A percentile compares a stretch with the other conserved stretches of the same genome.
These are phyloP conservation scores for Suaeda aralocaspica DNA, from an alignment of 148 eudicot species.

Conservation along the genomic window DNA sequence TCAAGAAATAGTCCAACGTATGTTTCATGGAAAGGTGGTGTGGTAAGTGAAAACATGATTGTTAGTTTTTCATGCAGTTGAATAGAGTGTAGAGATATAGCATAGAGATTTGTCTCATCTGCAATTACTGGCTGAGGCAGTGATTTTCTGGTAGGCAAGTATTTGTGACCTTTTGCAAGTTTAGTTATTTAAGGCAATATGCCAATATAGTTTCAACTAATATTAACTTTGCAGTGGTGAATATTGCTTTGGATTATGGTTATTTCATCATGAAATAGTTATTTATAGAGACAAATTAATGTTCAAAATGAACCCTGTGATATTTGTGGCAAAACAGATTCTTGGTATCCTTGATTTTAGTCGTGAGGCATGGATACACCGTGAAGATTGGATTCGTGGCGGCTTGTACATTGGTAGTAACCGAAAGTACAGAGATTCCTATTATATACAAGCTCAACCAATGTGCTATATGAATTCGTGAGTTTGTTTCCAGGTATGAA, in stretches of 20 bases:
- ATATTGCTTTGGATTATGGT: background rate
- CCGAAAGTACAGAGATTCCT: constrained; percentile 35
- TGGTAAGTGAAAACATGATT: constrained; percentile 45
- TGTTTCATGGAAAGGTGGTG: constrained; percentile 96
- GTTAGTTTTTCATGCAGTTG: too few species aligned
- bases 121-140: background rate
- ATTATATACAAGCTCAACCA: constrained; percentile 37
- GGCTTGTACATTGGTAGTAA: constrained; percentile 31
- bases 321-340: constrained; percentile 40
- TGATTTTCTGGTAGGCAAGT: background rate
- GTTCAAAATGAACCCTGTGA: background rate
- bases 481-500: background rate
- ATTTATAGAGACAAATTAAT: background rate
- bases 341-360: constrained; percentile 72
- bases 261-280: too few species aligned
- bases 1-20: constrained; percentile 64
- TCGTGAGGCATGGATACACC: constrained; percentile 90
- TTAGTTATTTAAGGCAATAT: background rate
- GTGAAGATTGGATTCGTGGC: constrained; percentile 53
- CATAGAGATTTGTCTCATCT: too few species aligned
- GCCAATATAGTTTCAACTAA: background rate
- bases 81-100: too few species aligned
- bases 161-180: background rate
- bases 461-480: constrained; percentile 80
- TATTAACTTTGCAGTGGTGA: background rate